Conservation (phyloP, 352 stramenopile genomes). For the Pythium brassicae region DNA sequence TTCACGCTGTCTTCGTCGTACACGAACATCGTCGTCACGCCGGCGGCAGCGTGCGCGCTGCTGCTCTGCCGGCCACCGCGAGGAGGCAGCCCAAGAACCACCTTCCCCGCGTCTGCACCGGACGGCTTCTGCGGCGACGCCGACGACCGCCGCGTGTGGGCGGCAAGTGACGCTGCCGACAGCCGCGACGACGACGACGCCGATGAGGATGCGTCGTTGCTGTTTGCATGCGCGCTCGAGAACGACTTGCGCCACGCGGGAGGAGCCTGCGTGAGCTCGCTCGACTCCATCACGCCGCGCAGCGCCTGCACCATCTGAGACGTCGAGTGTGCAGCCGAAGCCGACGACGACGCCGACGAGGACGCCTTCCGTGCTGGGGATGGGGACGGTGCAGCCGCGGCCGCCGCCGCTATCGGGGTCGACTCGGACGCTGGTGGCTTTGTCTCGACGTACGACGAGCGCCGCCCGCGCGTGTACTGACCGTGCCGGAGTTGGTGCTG, state of each 20-base stretch:
- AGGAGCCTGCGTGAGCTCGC: constrained; percentile 43
- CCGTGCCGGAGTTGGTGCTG: neutral
- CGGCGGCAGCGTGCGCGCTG: neutral
- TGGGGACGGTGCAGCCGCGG: neutral
- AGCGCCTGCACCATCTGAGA: constrained; percentile 51
- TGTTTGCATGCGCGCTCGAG: constrained; percentile 5
- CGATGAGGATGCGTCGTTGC: constrained; percentile 3
- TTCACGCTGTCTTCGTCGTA: constrained; percentile 40
- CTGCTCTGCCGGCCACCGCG: constrained; percentile 1
- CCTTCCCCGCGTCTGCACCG: neutral
- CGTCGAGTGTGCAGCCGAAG: constrained; percentile 17
- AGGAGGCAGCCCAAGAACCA: neutral
- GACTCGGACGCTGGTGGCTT: neutral
- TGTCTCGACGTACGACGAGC: constrained; percentile 6
- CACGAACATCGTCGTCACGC: constrained; percentile 38
- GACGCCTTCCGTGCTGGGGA: constrained; percentile 11
- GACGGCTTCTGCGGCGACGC: neutral
- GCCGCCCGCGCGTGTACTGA: constrained; percentile 1
- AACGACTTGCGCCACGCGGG: constrained; percentile 21
- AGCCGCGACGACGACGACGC: constrained; percentile 8
- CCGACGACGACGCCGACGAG: constrained; percentile 15
- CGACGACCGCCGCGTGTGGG: constrained; percentile 5
- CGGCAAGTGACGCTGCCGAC: constrained; percentile 7
- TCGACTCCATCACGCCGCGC: constrained; percentile 72
- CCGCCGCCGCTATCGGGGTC: neutral